These are phyloP conservation scores for Leccinum pseudoinsigne DNA, from an alignment of 1,284 basidiomycete species.

Conservation along the genomic window DNA sequence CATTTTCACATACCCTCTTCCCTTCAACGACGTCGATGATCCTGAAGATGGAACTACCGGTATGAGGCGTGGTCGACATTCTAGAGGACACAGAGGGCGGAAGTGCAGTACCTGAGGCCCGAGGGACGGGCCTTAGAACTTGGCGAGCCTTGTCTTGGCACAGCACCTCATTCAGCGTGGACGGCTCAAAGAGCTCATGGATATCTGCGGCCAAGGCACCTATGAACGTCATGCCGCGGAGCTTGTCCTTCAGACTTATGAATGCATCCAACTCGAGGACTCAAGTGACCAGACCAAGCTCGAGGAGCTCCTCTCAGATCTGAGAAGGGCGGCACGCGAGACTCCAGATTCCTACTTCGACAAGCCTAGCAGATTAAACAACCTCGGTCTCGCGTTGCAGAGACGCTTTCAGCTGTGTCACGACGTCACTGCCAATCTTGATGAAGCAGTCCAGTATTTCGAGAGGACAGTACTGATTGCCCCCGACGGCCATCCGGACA, in stretches of 20 bases:
- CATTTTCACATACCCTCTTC: no score
- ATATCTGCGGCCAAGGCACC: neutral
- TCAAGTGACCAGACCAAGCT: constrained; percentile 1
- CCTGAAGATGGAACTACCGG: no score
- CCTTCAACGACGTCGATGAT: no score
- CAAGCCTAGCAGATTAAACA: neutral
- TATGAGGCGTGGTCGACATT: no score
- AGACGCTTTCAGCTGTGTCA: neutral
- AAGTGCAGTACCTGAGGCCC: no score
- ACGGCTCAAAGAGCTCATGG: neutral
- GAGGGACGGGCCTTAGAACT: no score
- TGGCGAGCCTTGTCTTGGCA: no score
- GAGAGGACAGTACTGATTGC: no score
- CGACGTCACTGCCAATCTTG: neutral
- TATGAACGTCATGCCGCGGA: constrained; percentile 6
- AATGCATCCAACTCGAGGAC: neutral
- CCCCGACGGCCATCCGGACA: no score
- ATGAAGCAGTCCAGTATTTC: no score
- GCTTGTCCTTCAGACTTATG: constrained; percentile 8
- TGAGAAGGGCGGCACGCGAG: neutral
- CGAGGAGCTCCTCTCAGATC: constrained; percentile 2
- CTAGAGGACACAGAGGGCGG: no score
- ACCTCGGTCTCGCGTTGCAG: constrained; percentile 8
- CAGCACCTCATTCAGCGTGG: neutral
- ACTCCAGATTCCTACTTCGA: constrained; percentile 5